A percentile compares a stretch with the other conserved stretches of the same genome.
Evolutionary conservation across 2,329 filamentous ascomycete genomes (phyloP).

Genomic region (Aspergillus pseudoterreus): DNA sequence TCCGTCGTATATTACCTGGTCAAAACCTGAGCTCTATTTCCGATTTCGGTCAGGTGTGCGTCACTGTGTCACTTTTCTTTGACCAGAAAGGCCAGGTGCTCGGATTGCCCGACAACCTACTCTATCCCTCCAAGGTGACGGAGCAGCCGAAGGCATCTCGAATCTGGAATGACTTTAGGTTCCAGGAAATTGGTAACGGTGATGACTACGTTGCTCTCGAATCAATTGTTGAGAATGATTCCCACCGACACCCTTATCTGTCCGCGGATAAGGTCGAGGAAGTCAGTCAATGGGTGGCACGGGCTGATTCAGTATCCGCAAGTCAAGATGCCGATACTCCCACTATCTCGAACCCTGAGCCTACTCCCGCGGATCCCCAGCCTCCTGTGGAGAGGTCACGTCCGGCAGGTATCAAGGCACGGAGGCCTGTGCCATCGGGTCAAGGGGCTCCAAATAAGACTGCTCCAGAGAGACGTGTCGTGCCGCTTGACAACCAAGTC

Average conservation of each 20-base stretch:
- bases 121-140: conserved; percentile 15
- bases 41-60: conserved; percentile 20
- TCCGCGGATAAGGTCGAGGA: conserved; percentile 25
- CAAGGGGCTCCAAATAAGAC: background rate
- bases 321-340: background rate
- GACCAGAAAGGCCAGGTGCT: conserved; percentile 12
- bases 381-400: background rate
- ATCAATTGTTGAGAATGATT: conserved; percentile 11
- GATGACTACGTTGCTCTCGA: conserved; percentile 17
- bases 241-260: conserved; percentile 17
- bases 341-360: background rate
- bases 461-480: background rate
- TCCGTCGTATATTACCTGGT: conserved; percentile 22
- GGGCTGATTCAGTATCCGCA: conserved; percentile 14
- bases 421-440: conserved; percentile 7
- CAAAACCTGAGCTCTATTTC: conserved; percentile 7
- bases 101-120: conserved; percentile 15
- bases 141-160: conserved; percentile 21
- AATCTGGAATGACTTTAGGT: conserved; percentile 30
- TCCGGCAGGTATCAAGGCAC: conserved; percentile 17
- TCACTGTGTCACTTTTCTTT: conserved; percentile 17
- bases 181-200: conserved; percentile 28
- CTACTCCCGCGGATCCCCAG: background rate
- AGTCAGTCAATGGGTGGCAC: conserved; percentile 29
- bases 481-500: background rate